Evolutionary conservation across 1,284 basidiomycete genomes (phyloP).

Genomic region (Mycena sp.): DNA sequence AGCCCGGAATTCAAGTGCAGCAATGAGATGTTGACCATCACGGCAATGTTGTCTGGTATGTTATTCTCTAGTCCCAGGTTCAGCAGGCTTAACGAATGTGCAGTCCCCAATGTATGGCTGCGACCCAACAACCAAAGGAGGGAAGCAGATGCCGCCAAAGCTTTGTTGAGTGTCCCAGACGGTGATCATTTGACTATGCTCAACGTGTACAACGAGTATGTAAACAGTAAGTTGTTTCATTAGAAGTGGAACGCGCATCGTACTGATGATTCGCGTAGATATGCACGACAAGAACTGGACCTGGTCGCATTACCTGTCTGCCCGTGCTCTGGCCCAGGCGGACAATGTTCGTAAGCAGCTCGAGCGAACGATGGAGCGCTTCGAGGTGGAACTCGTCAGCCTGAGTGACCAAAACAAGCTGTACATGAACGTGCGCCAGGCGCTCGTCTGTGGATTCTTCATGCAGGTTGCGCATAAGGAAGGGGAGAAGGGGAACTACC

Average conservation of each 20-base stretch:
- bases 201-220: conserved; percentile 96
- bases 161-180: conserved; percentile 89
- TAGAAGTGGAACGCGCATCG: neutral
- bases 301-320: conserved; percentile 92
- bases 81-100: neutral
- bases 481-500: conserved; percentile 87
- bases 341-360: conserved; percentile 97
- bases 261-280: conserved; percentile 52
- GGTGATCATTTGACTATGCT: conserved; percentile 96
- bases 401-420: conserved; percentile 83
- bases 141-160: conserved; percentile 72
- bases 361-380: conserved; percentile 94
- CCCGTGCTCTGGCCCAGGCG: conserved; percentile 87
- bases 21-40: conserved; percentile 95
- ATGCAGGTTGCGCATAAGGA: conserved; percentile 99
- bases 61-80: conserved; percentile 14
- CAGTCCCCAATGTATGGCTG: conserved; percentile 94
- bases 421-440: conserved; percentile 84
- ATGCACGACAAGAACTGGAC: conserved; percentile 88
- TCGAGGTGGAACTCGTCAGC: conserved; percentile 85
- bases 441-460: conserved; percentile 94
- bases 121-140: conserved; percentile 89
- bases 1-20: conserved; percentile 82
- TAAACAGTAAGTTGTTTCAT: conserved; percentile 66
- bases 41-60: conserved; percentile 93